These are phyloP conservation scores for Russula sp. DNA, from an alignment of 768 basidiomycete species.

Conservation along the genomic window DNA sequence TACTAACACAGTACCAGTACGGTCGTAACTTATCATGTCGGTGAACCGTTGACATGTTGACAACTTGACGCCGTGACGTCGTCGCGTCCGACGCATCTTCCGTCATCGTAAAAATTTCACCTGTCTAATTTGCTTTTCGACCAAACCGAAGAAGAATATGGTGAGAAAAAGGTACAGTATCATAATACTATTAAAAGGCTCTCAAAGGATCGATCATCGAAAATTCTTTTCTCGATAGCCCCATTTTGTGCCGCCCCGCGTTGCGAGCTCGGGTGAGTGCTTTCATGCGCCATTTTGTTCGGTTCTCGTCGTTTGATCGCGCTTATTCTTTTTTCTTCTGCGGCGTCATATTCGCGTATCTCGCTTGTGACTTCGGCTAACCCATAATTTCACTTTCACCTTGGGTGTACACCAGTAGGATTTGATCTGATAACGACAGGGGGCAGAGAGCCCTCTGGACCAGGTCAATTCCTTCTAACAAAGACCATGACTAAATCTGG, in stretches of 20 bases:
- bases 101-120: no score
- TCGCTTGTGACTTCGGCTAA: background rate
- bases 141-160: background rate
- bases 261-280: background rate
- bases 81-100: background rate
- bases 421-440: background rate
- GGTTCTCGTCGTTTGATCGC: background rate
- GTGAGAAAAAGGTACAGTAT: background rate
- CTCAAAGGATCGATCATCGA: background rate
- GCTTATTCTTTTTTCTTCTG: background rate
- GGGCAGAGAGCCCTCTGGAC: background rate
- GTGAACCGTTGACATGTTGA: no score
- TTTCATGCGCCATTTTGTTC: background rate
- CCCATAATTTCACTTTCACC: background rate
- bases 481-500: background rate
- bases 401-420: background rate
- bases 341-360: background rate
- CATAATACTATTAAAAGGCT: no score
- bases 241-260: background rate
- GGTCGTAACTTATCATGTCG: constrained; percentile 2
- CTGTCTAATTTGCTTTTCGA: background rate
- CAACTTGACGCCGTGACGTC: background rate
- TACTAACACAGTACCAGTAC: background rate
- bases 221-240: background rate
- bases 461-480: background rate